These are phyloP conservation scores for Leccinum truebloodii DNA, from an alignment of 768 basidiomycete species.

Conservation along the genomic window DNA sequence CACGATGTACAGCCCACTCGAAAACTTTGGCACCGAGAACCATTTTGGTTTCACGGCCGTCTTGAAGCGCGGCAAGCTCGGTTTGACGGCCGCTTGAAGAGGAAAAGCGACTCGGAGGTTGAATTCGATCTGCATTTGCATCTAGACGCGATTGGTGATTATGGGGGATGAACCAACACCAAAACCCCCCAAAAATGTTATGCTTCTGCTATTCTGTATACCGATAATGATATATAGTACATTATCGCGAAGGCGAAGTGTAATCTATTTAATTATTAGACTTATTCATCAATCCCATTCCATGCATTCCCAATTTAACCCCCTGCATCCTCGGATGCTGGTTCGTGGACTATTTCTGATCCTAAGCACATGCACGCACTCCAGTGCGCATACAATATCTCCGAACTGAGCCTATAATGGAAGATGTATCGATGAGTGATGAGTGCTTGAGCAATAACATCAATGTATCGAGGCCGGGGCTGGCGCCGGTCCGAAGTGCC, in stretches of 20 bases:
- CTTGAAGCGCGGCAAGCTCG: slow-evolving; percentile 7
- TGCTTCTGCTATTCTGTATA: too few species aligned
- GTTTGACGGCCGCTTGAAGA: background rate
- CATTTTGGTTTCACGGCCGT: slow-evolving; percentile 15
- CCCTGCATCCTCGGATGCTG: background rate
- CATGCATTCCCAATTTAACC: background rate
- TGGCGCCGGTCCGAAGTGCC: too few species aligned
- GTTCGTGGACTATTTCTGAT: background rate
- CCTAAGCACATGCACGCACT: slow-evolving; percentile 5
- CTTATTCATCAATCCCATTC: too few species aligned
- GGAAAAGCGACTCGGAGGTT: background rate
- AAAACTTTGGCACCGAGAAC: slow-evolving; percentile 12
- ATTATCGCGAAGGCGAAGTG: too few species aligned
- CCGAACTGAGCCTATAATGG: background rate
- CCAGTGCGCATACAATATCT: slow-evolving; percentile 3
- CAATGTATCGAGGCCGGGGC: too few species aligned
- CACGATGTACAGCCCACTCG: slow-evolving; percentile 16
- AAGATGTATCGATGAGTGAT: background rate
- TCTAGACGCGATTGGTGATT: background rate
- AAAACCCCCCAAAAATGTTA: too few species aligned
- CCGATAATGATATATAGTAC: too few species aligned
- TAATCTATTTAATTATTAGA: too few species aligned
- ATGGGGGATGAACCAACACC: background rate
- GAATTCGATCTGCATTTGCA: background rate
- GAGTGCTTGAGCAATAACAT: too few species aligned